Evolutionary conservation across 345 rosid species (phyloP).

Genomic region (Sapria himalayana): DNA sequence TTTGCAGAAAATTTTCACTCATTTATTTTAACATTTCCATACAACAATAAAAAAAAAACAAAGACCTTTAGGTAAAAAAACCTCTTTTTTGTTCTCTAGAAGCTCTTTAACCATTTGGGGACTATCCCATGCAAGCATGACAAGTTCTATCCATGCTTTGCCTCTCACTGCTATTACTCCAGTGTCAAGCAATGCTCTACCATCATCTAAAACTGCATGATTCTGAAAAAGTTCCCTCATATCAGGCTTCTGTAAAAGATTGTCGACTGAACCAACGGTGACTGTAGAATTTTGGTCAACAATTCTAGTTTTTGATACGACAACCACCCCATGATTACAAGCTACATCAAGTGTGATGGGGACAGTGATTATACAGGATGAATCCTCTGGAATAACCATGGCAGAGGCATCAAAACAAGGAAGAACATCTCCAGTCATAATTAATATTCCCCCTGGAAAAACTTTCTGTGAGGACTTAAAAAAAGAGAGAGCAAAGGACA

Average conservation of each 20-base stretch:
- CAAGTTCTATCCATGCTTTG: conserved; percentile 76
- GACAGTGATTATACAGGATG: conserved; percentile 73
- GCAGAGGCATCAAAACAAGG: conserved; percentile 85
- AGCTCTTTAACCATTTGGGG: conserved; percentile 56
- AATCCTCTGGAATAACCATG: conserved; percentile 56
- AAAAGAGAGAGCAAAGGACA: too few species aligned
- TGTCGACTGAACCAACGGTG: conserved; percentile 51
- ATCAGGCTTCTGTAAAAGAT: conserved; percentile 81
- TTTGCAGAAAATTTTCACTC: too few species aligned
- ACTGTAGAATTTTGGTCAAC: conserved; percentile 15
- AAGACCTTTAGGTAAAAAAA: too few species aligned
- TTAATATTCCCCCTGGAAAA: conserved; percentile 75
- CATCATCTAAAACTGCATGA: conserved; percentile 69
- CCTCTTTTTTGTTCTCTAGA: conserved; percentile 52
- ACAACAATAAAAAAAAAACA: too few species aligned
- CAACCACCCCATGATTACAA: conserved; percentile 85
- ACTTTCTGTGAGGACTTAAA: too few species aligned
- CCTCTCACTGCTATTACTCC: conserved; percentile 88
- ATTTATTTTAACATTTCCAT: too few species aligned
- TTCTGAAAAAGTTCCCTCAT: conserved; percentile 45
- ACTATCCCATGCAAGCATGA: conserved; percentile 51
- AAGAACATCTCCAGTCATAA: conserved; percentile 97
- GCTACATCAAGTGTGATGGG: conserved; percentile 93
- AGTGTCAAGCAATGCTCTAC: conserved; percentile 80
- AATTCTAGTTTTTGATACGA: conserved; percentile 37